phyloP scores from a whole-genome alignment of 1,139 yeast genomes.

The Yamadazyma blattariae region DNA sequence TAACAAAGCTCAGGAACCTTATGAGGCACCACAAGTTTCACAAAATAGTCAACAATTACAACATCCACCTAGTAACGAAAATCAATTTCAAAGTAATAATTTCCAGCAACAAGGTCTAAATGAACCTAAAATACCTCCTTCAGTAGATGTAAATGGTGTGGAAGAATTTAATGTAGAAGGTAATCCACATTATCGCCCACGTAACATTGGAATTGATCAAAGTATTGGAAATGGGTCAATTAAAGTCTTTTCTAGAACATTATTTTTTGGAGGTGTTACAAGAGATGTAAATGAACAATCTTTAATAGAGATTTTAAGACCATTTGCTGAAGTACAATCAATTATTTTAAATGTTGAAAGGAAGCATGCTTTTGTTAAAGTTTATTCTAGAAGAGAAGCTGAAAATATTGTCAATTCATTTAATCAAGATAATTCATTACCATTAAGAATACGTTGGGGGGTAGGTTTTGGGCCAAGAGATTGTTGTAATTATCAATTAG shows the following conservation, averaged over 20 bases:
- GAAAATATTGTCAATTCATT: constrained; percentile 66
- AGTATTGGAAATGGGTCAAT: constrained; percentile 76
- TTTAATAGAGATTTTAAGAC: constrained; percentile 64
- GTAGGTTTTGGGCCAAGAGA: constrained; percentile 99
- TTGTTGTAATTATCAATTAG: constrained; percentile 92
- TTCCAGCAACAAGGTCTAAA: constrained; percentile 5
- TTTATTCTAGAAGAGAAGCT: constrained; percentile 93
- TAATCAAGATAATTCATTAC: constrained; percentile 49
- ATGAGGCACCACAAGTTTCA: constrained; percentile 2
- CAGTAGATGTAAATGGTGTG: constrained; percentile 1
- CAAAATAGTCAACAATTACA: constrained; percentile 1
- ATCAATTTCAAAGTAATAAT: neutral
- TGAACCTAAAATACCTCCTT: constrained; percentile 12
- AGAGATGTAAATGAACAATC: constrained; percentile 74
- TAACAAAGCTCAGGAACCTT: neutral
- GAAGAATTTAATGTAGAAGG: constrained; percentile 68
- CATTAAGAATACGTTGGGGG: constrained; percentile 92
- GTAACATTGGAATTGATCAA: constrained; percentile 66
- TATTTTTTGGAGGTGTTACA: constrained; percentile 93
- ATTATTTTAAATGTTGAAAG: constrained; percentile 83
- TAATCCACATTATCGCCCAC: constrained; percentile 70
- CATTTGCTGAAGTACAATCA: constrained; percentile 94
- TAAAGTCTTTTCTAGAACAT: constrained; percentile 83
- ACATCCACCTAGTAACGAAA: neutral
- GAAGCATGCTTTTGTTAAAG: constrained; percentile 94